A percentile compares a stretch with the other conserved stretches of the same genome.
Evolutionary conservation across 2,329 filamentous ascomycete species (phyloP).

Genomic region (Tolypocladium pustulatum): DNA sequence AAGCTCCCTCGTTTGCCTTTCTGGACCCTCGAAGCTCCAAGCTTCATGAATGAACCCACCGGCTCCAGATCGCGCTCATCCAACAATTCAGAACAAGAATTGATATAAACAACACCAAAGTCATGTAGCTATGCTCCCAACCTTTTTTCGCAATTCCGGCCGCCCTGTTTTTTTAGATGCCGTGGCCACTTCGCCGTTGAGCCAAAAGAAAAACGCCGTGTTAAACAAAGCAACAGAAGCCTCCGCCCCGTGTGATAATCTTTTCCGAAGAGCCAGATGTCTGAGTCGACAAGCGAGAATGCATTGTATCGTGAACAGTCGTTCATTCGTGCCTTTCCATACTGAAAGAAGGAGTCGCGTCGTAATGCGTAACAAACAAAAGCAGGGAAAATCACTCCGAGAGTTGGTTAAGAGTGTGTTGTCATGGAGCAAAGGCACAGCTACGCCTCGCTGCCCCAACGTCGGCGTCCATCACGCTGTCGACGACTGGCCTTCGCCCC

Average conservation of each 20-base stretch:
- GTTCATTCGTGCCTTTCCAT: not conserved
- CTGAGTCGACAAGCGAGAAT: not conserved
- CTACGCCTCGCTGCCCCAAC: not conserved
- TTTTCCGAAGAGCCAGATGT: not conserved
- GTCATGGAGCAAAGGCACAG: not conserved
- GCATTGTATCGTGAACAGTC: not conserved
- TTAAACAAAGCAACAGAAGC: not conserved
- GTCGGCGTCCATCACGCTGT: not conserved
- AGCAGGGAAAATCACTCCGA: not conserved
- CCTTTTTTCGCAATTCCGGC: not conserved
- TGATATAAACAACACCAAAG: not conserved
- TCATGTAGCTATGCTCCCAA: not conserved
- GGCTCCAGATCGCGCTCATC: not conserved
- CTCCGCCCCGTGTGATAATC: not conserved
- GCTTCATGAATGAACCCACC: not conserved
- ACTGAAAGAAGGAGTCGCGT: not conserved
- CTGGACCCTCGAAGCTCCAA: not conserved
- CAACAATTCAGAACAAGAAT: not conserved
- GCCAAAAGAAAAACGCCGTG: not conserved
- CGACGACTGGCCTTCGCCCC: slow-evolving; percentile 7
- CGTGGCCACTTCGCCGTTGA: not conserved
- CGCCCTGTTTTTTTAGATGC: not conserved
- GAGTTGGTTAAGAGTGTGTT: not conserved
- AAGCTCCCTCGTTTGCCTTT: not conserved
- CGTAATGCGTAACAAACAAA: not conserved